A percentile compares a stretch with the other conserved stretches of the same genome.
These are phyloP conservation scores for Pelargonium australe DNA, from an alignment of 441 rosid species.

Conservation along the genomic window DNA sequence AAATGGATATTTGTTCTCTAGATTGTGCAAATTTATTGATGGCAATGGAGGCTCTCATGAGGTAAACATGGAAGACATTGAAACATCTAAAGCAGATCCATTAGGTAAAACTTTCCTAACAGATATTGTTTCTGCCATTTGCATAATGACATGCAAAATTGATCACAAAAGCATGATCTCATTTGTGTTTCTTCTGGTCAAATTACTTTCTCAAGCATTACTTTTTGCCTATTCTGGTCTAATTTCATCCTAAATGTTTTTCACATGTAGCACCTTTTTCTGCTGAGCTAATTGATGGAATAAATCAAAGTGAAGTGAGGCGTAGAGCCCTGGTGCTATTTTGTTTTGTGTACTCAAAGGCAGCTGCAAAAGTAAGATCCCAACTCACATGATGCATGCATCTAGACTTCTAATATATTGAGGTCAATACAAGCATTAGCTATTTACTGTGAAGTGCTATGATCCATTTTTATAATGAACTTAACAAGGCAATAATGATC, in stretches of 20 bases:
- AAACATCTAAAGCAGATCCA: conserved; percentile 47
- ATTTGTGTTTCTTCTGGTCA: not conserved
- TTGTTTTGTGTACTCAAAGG: conserved; percentile 56
- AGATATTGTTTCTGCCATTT: not conserved
- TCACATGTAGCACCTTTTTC: conserved; percentile 51
- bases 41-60: conserved; percentile 48
- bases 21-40: conserved; percentile 67
- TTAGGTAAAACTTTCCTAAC: conserved; percentile 41
- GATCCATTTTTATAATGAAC: not conserved
- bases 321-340: conserved; percentile 70
- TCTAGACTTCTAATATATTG: not conserved
- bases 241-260: conserved; percentile 17
- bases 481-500: too few species aligned
- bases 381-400: not conserved
- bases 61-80: conserved; percentile 52
- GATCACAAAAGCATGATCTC: not conserved
- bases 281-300: conserved; percentile 75
- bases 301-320: conserved; percentile 75
- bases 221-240: not conserved
- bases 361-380: conserved; percentile 60
- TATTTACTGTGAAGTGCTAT: not conserved
- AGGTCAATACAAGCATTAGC: not conserved
- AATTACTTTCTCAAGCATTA: conserved; percentile 5
- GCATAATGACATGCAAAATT: not conserved
- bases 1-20: conserved; percentile 29